Percentiles rank a stretch among this genome's conserved stretches.
phyloP scores from a whole-genome alignment of 1,139 yeast genomes.

The Saccharomyces hybrid region DNA sequence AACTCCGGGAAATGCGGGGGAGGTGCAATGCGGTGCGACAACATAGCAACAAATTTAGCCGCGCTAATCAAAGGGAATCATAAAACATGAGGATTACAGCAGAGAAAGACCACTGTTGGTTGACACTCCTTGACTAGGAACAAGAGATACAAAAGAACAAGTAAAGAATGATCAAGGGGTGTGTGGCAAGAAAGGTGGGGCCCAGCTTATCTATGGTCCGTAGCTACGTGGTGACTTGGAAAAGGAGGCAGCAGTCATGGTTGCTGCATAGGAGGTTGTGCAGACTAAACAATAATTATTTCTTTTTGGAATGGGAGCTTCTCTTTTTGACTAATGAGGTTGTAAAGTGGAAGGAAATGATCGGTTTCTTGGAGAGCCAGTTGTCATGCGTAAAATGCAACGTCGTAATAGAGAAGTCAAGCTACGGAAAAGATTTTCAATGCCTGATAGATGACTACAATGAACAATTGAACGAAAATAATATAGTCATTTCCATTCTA shows the following conservation, averaged over 20 bases:
- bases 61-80: neutral
- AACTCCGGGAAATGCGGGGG: conserved; percentile 1
- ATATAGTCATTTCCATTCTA: neutral
- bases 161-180: neutral
- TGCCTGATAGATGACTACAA: neutral
- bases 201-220: neutral
- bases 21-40: neutral
- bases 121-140: no score
- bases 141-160: neutral
- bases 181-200: neutral
- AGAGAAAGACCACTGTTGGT: neutral
- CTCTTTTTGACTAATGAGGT: neutral
- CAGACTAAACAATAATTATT: neutral
- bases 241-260: neutral
- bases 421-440: neutral
- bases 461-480: neutral
- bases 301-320: neutral
- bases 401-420: neutral
- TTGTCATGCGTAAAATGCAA: neutral
- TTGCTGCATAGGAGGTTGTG: neutral
- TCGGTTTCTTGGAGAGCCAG: neutral
- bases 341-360: neutral
- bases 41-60: neutral
- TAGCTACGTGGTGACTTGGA: neutral
- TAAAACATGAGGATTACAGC: no score